Conservation (phyloP, 2,329 filamentous ascomycete species). For the Aspergillus texensis region DNA sequence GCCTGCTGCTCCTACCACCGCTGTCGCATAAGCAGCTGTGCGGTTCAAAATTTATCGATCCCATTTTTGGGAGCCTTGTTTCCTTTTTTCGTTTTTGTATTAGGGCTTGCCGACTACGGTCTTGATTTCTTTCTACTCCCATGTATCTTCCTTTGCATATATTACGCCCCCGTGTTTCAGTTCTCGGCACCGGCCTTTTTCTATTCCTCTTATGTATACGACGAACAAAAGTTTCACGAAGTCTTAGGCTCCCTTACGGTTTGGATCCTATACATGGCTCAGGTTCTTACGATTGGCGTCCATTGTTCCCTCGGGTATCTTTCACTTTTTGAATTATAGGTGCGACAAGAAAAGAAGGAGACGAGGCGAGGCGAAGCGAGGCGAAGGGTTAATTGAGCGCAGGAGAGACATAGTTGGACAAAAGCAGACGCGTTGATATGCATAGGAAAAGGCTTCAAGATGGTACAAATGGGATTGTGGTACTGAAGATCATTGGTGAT, state of each 20-base stretch:
- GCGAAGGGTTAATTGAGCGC: slow-evolving; percentile 34
- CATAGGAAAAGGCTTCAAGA: slow-evolving; percentile 31
- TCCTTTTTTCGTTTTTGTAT: slow-evolving; percentile 29
- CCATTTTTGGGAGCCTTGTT: slow-evolving; percentile 22
- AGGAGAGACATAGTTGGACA: slow-evolving; percentile 31
- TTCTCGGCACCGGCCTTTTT: slow-evolving; percentile 32
- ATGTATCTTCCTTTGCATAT: slow-evolving; percentile 43
- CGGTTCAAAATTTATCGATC: slow-evolving; percentile 16
- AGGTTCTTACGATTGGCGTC: slow-evolving; percentile 47
- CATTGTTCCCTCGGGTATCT: slow-evolving; percentile 42
- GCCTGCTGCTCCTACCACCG: slow-evolving; percentile 45
- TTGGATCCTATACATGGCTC: slow-evolving; percentile 37
- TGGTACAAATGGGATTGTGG: slow-evolving; percentile 27
- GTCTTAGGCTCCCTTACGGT: slow-evolving; percentile 36
- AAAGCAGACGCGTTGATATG: slow-evolving; percentile 31
- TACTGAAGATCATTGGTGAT: slow-evolving; percentile 26
- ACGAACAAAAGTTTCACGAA: slow-evolving; percentile 46
- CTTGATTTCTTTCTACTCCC: slow-evolving; percentile 24
- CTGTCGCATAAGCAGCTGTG: slow-evolving; percentile 44
- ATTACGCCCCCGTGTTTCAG: slow-evolving; percentile 35
- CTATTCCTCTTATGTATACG: slow-evolving; percentile 44
- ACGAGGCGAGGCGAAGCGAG: slow-evolving; percentile 33
- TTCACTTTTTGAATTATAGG: slow-evolving; percentile 35
- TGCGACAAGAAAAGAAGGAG: slow-evolving; percentile 39
- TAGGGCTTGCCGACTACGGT: slow-evolving; percentile 32